Evolutionary conservation across 2,329 filamentous ascomycete species (phyloP), one percentile per base, ranked within the genome.

Genomic region (Penicillium janthinellum): DNA sequence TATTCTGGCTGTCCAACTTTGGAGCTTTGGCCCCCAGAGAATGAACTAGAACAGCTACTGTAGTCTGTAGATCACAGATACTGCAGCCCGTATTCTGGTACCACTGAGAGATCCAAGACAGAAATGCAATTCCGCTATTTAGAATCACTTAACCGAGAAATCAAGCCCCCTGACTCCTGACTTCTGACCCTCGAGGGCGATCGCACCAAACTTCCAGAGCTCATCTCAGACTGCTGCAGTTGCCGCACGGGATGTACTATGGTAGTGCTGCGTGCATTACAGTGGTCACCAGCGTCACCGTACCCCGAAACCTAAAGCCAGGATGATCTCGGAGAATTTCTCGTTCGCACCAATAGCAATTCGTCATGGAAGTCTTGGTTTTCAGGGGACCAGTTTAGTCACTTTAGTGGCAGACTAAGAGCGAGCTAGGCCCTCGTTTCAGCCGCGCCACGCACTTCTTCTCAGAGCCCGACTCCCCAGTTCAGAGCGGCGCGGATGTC

Each of bases 241-340:
- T 6, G 25, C 4, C 3, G 4, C 25, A 28, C 25, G 6, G 25
- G 1, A 28, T 28, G 25, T 28, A 28, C 25, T 28, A 1, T 28
- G 6, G 20, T 20, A 20, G 20, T 20, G 20, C 20, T 20, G 20
- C 20, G 25, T 28, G 25, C 25, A 28, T 28, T 28, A 5, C 25
- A 28, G 25, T 28, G 20, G 25, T 28, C 25, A 28, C 25, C 6
- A 7, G 25, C 6, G 42, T 25, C 42, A 45, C 15, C 42, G 5
- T 45, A 45, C 28, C 15, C 45, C 25, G 28, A 28, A 48, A 48
- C 49, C 38, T 51, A 39, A 51, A 25, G 14, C 20, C 49, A 51
- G 34, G 56, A n/a, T 51, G 57, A 64, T 62, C 59, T 60, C 61
- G 63, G 63, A 60, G 61, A 62, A 57, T 64, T 62, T 54, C 14